Evolutionary conservation across 1,139 yeast genomes (phyloP), one percentile per base, ranked within the genome.

Genomic region (Zygosaccharomyces sapae): DNA sequence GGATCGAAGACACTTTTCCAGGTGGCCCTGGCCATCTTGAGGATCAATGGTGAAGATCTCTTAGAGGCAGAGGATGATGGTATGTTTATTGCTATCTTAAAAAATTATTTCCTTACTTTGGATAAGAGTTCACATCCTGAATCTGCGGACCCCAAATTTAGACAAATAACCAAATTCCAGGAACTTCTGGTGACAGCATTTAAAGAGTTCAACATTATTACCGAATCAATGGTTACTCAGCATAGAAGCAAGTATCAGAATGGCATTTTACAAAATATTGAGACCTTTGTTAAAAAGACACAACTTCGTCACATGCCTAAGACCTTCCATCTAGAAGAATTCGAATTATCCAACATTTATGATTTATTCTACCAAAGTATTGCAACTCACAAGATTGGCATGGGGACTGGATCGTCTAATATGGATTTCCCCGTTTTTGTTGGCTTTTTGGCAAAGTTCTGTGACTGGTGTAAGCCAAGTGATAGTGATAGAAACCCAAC

Each of bases 1-100:
- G 99, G 99, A 0, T 83, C 96, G 4, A 83, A 82, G 53, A 84
- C 95, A 0, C 70, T 94, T 31, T 92, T 94, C 66, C 98, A 94
- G 67, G 94, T 92, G 8, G 96, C 96, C 0, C 70, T 94, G 53
- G 98, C 97, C 0, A 80, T 92, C 24, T 69, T 94, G 47, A 80
- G 90, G 54, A 74, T 90, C 38, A 90, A 90, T 59, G 96, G 96
- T 0, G 97, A 89, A 54, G 85, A 80, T 52, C 71, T 94, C 19
- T 67, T 94, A 43, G 74, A 78, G 49, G 82, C 90, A 6, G 87
- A 82, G 54, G 99, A 94, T 67, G 98, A 94, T 63, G 97, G 98
- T 2, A 80, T 84, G 54, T 89, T 94, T 56, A 86, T 94, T 41
- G 84, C 87, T 4, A 79, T 90, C 22, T 76, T 94, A 51, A 92